phyloP scores from a whole-genome alignment of 2,329 filamentous ascomycete genomes.

The Cercospora zeina region DNA sequence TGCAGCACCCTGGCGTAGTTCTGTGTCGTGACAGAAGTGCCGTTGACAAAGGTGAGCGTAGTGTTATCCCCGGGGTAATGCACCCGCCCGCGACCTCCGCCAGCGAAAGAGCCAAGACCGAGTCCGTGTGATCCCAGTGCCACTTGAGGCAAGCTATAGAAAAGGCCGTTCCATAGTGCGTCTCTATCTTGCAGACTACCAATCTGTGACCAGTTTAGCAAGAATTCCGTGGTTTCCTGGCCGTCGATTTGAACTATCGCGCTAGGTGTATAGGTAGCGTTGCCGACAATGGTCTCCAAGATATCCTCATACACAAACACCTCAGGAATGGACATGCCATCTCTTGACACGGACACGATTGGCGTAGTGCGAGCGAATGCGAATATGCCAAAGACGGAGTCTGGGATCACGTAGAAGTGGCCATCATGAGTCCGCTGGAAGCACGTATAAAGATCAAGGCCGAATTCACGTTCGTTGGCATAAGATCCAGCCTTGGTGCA shows the following conservation, averaged over 20 bases:
- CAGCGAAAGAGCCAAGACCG: constrained; percentile 49
- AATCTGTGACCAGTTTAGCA: constrained; percentile 51
- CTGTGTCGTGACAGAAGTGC: constrained; percentile 43
- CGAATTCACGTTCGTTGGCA: constrained; percentile 49
- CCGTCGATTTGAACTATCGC: constrained; percentile 59
- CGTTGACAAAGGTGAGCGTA: constrained; percentile 50
- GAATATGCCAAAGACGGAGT: constrained; percentile 56
- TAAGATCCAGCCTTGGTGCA: constrained; percentile 44
- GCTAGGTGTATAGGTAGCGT: constrained; percentile 48
- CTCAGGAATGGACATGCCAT: constrained; percentile 60
- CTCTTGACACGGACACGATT: constrained; percentile 61
- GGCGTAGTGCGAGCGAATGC: constrained; percentile 52
- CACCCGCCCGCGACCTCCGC: constrained; percentile 47
- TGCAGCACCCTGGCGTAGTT: constrained; percentile 50
- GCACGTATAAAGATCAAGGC: constrained; percentile 55
- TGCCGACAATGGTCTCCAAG: constrained; percentile 44
- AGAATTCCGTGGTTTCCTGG: constrained; percentile 52
- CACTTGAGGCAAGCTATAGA: constrained; percentile 50
- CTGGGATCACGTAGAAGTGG: constrained; percentile 60
- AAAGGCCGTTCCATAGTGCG: constrained; percentile 57
- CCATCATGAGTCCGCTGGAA: constrained; percentile 63
- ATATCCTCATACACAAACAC: constrained; percentile 57
- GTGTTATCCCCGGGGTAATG: constrained; percentile 49
- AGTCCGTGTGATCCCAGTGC: constrained; percentile 45
- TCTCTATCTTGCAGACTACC: constrained; percentile 58